Base-by-base conservation (phyloP, 2,329 filamentous ascomycete species). In the Colletotrichum echinochloae region DNA sequence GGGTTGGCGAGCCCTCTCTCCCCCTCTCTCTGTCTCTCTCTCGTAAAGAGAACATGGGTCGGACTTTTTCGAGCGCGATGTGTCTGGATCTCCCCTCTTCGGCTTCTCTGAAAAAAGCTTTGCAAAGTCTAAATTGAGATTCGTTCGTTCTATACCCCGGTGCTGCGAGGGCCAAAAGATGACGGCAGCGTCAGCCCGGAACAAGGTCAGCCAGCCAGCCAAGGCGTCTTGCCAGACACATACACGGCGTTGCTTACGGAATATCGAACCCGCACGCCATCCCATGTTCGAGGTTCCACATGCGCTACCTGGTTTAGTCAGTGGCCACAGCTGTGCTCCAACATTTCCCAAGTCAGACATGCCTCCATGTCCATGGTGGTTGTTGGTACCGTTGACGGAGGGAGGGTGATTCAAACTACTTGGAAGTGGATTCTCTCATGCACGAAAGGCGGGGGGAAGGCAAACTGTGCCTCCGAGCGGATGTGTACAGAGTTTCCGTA, bases 231-330 rank as follows among this genome's bases (percentile, higher is more conserved):
- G 14, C 56, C 11, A 41, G n/a, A 44, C 28, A n/a, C 16, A 44
- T n/a, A n/a, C 16, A 59, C 23, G 16, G 23, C 26, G 5, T 49
- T 26, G 49, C 63, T 70, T 66, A 61, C 66, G 41, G 61, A 44
- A 46, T 44, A 66, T 51, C 49, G 55, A 65, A 46, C 62, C 46
- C 49, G 62, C 55, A 62, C 33, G 63, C 56, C 66, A 66, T 70
- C 62, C 41, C 66, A 66, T 66, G 33, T 56, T 33, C 20, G 51
- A 41, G 30, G 55, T 52, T 28, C 18, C 5, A 49, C 23, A 18
- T n/a, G 18, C 18, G 3, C 41, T 44, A 44, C n/a, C n/a, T n/a
- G n/a, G 41, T 44, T 44, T 11, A 44, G 41, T 44, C 57, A 26
- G 23, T 20, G 49, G 41, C 41, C 26, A 23, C 46, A 63, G 52